Conservation (phyloP, 2,329 filamentous ascomycete species). For the Xylariales sp. region DNA sequence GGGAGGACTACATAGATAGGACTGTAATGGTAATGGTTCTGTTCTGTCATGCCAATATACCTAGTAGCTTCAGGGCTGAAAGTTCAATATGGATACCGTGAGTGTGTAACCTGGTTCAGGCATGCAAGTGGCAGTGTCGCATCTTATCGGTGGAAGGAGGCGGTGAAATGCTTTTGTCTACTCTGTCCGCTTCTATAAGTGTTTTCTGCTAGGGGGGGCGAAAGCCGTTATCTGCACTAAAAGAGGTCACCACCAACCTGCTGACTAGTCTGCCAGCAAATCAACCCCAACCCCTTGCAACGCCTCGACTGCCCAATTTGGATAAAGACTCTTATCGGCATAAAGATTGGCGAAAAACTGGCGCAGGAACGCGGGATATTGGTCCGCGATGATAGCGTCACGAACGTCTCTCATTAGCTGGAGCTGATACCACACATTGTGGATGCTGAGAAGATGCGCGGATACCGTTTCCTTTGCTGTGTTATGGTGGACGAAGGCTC, state of each 20-base stretch:
- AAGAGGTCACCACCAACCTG: background rate
- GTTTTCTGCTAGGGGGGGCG: too few relatives aligned
- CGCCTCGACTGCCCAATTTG: conserved; percentile 79
- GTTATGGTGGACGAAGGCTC: conserved; percentile 88
- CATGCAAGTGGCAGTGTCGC: too few relatives aligned
- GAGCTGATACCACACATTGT: conserved; percentile 93
- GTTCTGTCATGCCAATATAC: too few relatives aligned
- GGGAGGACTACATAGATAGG: too few relatives aligned
- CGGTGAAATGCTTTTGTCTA: too few relatives aligned
- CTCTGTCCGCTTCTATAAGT: too few relatives aligned
- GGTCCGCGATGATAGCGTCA: conserved; percentile 74
- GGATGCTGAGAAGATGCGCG: conserved; percentile 79
- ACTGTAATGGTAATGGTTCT: too few relatives aligned
- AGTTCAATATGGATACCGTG: too few relatives aligned
- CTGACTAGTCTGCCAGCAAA: conserved; percentile 38
- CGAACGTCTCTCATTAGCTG: conserved; percentile 74
- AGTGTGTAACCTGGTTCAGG: too few relatives aligned
- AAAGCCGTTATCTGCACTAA: too few relatives aligned
- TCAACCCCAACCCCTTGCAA: conserved; percentile 77
- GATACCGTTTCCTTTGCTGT: conserved; percentile 92
- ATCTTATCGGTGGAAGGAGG: too few relatives aligned
- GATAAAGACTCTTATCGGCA: conserved; percentile 61
- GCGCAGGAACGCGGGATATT: conserved; percentile 72
- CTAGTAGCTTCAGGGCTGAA: too few relatives aligned
- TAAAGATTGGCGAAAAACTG: conserved; percentile 77